phyloP scores from a whole-genome alignment of 345 rosid species.

The Pelargonium nanum region DNA sequence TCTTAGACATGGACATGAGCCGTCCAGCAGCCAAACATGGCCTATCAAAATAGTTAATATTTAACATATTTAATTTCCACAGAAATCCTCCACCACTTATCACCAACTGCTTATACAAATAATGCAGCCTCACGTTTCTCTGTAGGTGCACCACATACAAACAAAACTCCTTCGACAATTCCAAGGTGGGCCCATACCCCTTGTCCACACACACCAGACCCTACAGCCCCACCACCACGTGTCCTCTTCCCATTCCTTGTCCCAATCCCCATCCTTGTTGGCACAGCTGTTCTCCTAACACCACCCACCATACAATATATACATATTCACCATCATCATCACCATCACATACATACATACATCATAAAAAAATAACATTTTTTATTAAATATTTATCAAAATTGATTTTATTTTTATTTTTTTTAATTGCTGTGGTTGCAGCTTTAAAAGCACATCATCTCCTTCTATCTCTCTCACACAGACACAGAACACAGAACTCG shows the following conservation, averaged over 20 bases:
- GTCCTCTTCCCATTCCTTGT: constrained; percentile 18
- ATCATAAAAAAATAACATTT: not conserved
- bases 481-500: constrained; percentile 1
- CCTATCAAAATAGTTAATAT: not conserved
- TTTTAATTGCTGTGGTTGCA: constrained; percentile 3
- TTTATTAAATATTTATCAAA: no score
- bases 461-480: constrained; percentile 6
- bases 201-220: not conserved
- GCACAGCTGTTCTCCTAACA: constrained; percentile 14
- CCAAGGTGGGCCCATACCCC: not conserved
- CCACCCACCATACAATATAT: not conserved
- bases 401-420: no score
- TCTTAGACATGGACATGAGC: not conserved
- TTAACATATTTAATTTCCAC: not conserved
- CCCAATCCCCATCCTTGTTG: constrained; percentile 4
- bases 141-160: no score
- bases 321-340: not conserved
- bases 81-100: not conserved
- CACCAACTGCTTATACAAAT: not conserved
- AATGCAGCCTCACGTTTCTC: not conserved
- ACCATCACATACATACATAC: not conserved
- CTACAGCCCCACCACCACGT: constrained; percentile 17
- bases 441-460: constrained; percentile 24
- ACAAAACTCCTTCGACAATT: not conserved
- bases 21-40: not conserved